Base-by-base conservation (phyloP, 2,329 filamentous ascomycete genomes). In the Blumeriella jaapii region DNA sequence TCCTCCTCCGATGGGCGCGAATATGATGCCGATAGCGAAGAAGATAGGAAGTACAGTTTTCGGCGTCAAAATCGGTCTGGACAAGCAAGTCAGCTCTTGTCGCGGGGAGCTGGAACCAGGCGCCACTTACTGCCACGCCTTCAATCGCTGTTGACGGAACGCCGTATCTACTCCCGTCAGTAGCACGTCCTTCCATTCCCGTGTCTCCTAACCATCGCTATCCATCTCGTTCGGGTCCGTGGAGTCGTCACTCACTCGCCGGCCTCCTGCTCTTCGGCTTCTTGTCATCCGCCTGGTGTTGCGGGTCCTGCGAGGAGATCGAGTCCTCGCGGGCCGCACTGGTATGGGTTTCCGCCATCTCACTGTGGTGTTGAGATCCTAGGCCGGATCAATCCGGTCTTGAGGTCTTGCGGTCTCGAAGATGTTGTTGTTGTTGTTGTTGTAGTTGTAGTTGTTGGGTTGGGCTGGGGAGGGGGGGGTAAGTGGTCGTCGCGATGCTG, bases 111-210 rank as follows among this genome's bases (percentile, higher is more conserved):
- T 36, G 37, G 35, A 36, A 17, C 36, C 34, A 24, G 12, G 20
- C 36, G 36, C 38, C 34, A 48, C 85, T 62, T 68, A 93, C 81
- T 98, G 91, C 91, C 91, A 98, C 65, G 91, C 91, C 64, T 96
- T 95, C 60, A 98, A 64, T 57, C 91, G 78, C 62, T 98, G 91
- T 59, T 98, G 91, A 52, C 91, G 75, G 59, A 96, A 98, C 8
- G 91, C 91, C 40, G 89, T 96, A 64, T 96, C 85, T 93, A 55
- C 37, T 30, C 30, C 27, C 2, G 36, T 55, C 36, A 50, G 46
- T 40, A 24, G 22, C 7, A 9, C 4, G 9, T 4, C 22, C n/a
- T n/a, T n/a, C n/a, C n/a, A n/a, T n/a, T n/a, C n/a, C n/a, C n/a
- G n/a, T n/a, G n/a, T n/a, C n/a, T n/a, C n/a, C n/a, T n/a, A n/a